Evolutionary conservation across 805 yeast species (phyloP).

Genomic region (Kluyveromyces wickerhamii): DNA sequence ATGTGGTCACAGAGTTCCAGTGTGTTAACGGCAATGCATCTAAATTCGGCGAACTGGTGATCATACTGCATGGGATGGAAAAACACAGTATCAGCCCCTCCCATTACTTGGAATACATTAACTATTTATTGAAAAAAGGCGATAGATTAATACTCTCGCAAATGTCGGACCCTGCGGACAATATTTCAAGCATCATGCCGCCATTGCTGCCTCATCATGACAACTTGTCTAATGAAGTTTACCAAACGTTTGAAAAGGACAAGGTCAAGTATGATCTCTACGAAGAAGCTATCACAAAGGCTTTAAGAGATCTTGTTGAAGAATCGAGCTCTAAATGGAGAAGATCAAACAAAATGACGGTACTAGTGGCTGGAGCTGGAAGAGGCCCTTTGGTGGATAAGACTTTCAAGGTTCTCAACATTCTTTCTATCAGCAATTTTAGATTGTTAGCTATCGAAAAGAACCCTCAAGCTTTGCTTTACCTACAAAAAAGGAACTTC

Average conservation of each 20-base stretch:
- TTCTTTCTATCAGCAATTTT: conserved; percentile 19
- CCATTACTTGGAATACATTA: conserved; percentile 37
- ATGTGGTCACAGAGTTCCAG: conserved; percentile 36
- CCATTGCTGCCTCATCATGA: conserved; percentile 71
- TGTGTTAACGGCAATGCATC: conserved; percentile 32
- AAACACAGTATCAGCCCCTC: conserved; percentile 35
- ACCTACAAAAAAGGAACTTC: conserved; percentile 41
- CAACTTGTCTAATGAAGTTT: conserved; percentile 50
- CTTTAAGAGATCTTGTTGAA: conserved; percentile 35
- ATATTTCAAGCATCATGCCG: conserved; percentile 25
- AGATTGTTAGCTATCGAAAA: conserved; percentile 62
- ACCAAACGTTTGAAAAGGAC: conserved; percentile 68
- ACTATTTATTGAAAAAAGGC: conserved; percentile 33
- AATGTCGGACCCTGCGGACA: background rate
- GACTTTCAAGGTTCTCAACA: conserved; percentile 36
- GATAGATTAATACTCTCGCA: conserved; percentile 15
- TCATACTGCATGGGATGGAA: conserved; percentile 49
- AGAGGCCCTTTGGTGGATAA: conserved; percentile 71
- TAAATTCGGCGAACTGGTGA: conserved; percentile 23
- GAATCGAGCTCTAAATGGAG: conserved; percentile 7
- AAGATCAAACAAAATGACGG: conserved; percentile 20
- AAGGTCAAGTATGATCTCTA: conserved; percentile 59
- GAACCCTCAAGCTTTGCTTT: conserved; percentile 51
- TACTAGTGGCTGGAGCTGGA: conserved; percentile 81
- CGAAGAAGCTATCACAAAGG: conserved; percentile 51